Evolutionary conservation across 2,329 filamentous ascomycete species (phyloP).

Genomic region (Thelonectria blattea): DNA sequence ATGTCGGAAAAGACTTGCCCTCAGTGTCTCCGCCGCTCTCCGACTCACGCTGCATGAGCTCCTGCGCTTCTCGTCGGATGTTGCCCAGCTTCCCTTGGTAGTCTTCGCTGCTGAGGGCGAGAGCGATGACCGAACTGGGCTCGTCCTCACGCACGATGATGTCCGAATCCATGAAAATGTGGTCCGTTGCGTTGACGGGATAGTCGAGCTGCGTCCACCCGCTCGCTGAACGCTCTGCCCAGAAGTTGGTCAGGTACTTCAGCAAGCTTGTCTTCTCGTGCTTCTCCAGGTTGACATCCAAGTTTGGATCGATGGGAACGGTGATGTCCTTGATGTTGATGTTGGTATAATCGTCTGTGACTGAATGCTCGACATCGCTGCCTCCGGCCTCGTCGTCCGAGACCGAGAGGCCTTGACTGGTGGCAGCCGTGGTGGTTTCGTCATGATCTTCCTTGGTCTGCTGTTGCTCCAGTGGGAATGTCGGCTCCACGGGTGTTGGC

Average conservation of each 20-base stretch:
- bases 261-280: constrained; percentile 93
- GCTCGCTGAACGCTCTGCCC: constrained; percentile 95
- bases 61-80: constrained; percentile 62
- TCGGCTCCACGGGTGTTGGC: constrained; percentile 34
- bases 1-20: constrained; percentile 39
- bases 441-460: constrained; percentile 39
- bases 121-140: constrained; percentile 92
- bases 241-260: constrained; percentile 96
- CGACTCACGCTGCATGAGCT: constrained; percentile 47
- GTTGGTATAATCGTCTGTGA: constrained; percentile 68
- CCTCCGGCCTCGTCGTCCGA: constrained; percentile 71
- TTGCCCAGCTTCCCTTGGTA: constrained; percentile 80
- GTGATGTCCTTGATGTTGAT: constrained; percentile 68
- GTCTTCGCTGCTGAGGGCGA: constrained; percentile 86
- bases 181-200: constrained; percentile 84
- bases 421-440: constrained; percentile 36
- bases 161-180: constrained; percentile 96
- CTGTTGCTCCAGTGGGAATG: constrained; percentile 32
- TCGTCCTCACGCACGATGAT: constrained; percentile 98
- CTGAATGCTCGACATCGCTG: constrained; percentile 75
- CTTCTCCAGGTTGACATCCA: constrained; percentile 73
- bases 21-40: constrained; percentile 41
- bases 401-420: constrained; percentile 56
- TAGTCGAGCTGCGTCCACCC: constrained; percentile 94
- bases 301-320: constrained; percentile 65